Percentiles rank a stretch among this genome's conserved stretches.
Conservation (phyloP, 164 flowering plant genomes). For the Euptelea pleiosperma region DNA sequence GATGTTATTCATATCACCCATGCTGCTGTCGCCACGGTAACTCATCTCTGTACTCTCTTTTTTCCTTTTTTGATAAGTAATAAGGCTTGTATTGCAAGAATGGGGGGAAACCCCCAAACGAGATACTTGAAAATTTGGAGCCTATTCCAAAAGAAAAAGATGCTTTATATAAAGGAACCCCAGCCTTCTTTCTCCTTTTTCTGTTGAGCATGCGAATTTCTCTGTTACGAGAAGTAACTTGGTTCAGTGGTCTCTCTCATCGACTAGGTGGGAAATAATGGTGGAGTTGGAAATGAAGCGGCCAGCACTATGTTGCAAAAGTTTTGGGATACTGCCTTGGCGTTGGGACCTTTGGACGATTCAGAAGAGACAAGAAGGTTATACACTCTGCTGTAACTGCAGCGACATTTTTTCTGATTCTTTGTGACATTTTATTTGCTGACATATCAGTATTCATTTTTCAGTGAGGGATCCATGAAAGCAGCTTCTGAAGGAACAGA, state of each 20-base stretch:
- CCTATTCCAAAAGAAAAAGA: too few species aligned
- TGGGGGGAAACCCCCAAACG: too few species aligned
- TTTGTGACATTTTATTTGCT: slow-evolving; percentile 13
- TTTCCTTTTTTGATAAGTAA: too few species aligned
- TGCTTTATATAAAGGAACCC: too few species aligned
- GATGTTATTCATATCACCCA: slow-evolving; percentile 93
- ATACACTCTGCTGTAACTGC: slow-evolving; percentile 1
- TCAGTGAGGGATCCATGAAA: slow-evolving; percentile 80
- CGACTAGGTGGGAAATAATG: slow-evolving; percentile 65
- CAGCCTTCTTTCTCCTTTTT: neutral
- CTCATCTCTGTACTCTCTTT: too few species aligned
- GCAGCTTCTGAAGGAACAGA: slow-evolving; percentile 77
- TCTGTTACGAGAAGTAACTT: neutral
- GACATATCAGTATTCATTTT: slow-evolving; percentile 11
- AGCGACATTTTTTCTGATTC: neutral
- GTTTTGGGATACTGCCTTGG: slow-evolving; percentile 95
- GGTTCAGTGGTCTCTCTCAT: neutral
- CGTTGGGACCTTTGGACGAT: slow-evolving; percentile 60
- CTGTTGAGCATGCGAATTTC: neutral
- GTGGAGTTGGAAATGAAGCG: slow-evolving; percentile 62
- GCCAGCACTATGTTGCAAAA: slow-evolving; percentile 77
- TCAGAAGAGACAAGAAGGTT: slow-evolving; percentile 79
- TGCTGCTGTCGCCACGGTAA: slow-evolving; percentile 90
- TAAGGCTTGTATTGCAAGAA: too few species aligned
- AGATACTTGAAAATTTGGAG: too few species aligned